Base-by-base conservation (phyloP, 169 alveolate genomes). In the Eimeria necatrix region DNA sequence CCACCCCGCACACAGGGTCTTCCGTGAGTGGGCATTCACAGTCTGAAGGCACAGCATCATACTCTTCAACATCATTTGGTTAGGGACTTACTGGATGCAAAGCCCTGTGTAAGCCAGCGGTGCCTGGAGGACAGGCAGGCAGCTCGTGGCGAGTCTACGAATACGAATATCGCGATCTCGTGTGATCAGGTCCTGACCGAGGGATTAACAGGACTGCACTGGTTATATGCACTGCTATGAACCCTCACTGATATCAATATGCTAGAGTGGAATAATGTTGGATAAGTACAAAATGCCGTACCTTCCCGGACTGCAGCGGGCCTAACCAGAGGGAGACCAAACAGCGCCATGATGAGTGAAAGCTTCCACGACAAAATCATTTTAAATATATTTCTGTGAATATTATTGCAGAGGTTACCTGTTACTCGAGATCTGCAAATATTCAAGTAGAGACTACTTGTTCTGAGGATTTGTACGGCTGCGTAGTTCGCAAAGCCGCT, bases 1-100 rank as follows among this genome's bases (percentile, higher is more conserved):
- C 68, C 89, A 16, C 46, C 89, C 90, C 90, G 52, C 94, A 73
- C 26, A 74, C 90, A 52, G 90, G 81, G 74, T 4, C 74, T 14
- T 10, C 48, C 56, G 24, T 49, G 16, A n/a, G 52, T 52, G 90
- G 74, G n/a, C 94, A 90, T 20, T 64, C 70, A 26, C 89, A 56
- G 60, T 32, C 60, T 74, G 84, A 74, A 46, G 32, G 84, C 12
- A 26, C 18, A 46, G 20, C 41, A 32, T 32, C 41, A 41, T 0
- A 4, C 7, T 18, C 26, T 46, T 10, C 48, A 6, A 0, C 46
- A 16, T n/a, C 26, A 22, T 32, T 32, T 32, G 41, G 41, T 32
- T 32, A 2, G 41, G 41, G 41, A 32, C 41, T 32, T 32, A 32
- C 41, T 32, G 41, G 41, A 32, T 32, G 41, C 41, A 32, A 32